phyloP scores from a whole-genome alignment of 345 rosid genomes.

The Salix udensis region DNA sequence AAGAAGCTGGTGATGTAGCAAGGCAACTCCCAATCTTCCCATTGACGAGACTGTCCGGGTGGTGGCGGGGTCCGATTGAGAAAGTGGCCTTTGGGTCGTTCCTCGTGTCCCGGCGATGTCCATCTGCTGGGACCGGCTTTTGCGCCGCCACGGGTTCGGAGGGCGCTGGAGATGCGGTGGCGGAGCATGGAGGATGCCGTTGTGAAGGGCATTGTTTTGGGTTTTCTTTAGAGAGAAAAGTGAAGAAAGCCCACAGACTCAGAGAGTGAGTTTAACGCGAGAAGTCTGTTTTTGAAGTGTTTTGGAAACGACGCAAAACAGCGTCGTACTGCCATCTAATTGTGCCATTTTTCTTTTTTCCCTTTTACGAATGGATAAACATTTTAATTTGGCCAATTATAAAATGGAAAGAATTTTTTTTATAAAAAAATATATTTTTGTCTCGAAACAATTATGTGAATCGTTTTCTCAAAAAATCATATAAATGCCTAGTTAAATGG shows the following conservation, averaged over 20 bases:
- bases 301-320: background rate
- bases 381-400: background rate
- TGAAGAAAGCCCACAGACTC: background rate
- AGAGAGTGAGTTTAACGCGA: background rate
- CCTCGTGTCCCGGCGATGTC: constrained; percentile 86
- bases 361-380: too few species aligned
- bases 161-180: constrained; percentile 58
- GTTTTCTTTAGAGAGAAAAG: background rate
- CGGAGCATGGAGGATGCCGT: constrained; percentile 54
- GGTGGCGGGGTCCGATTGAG: constrained; percentile 73
- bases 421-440: too few species aligned
- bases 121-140: constrained; percentile 71
- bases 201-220: constrained; percentile 8
- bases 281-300: background rate
- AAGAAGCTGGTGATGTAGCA: constrained; percentile 97
- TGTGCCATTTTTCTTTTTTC: background rate
- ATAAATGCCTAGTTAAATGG: too few species aligned
- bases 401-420: background rate
- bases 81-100: constrained; percentile 81
- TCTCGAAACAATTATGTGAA: too few species aligned
- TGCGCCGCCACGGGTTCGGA: constrained; percentile 24
- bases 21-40: constrained; percentile 99
- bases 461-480: too few species aligned
- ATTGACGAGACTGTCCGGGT: constrained; percentile 79
- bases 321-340: constrained; percentile 10